phyloP scores from a whole-genome alignment of 441 rosid genomes.

The Breynia disticha region DNA sequence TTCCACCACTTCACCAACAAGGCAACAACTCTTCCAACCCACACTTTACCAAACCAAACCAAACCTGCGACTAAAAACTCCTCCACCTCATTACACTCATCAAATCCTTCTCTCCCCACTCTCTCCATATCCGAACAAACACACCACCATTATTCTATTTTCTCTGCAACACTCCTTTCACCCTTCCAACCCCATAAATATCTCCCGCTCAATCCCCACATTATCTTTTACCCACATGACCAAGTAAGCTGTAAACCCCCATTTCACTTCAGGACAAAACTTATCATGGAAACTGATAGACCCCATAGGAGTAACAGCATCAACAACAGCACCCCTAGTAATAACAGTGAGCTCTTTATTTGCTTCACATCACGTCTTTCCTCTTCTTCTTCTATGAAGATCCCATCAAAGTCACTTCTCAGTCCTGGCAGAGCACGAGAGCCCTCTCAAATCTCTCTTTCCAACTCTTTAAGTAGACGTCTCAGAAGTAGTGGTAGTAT shows the following conservation, averaged over 20 bases:
- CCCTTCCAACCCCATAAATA: constrained; percentile 2
- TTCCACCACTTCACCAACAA: too few species aligned
- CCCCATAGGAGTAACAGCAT: constrained; percentile 63
- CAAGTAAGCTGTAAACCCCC: not conserved
- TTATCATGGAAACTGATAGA: constrained; percentile 54
- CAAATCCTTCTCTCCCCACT: constrained; percentile 1
- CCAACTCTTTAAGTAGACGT: constrained; percentile 65
- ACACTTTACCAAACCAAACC: too few species aligned
- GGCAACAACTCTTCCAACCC: too few species aligned
- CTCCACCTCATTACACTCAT: too few species aligned
- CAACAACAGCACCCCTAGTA: constrained; percentile 15
- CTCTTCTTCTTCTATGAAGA: constrained; percentile 74
- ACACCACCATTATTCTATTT: not conserved
- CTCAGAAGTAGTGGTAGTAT: constrained; percentile 59
- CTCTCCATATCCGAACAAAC: constrained; percentile 11
- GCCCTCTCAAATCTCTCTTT: constrained; percentile 63
- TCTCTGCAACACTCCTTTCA: too few species aligned
- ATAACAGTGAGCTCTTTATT: constrained; percentile 50
- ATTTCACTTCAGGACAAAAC: not conserved
- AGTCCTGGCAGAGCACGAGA: constrained; percentile 53
- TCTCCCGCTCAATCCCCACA: constrained; percentile 5
- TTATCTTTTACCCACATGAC: constrained; percentile 1
- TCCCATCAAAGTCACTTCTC: constrained; percentile 59
- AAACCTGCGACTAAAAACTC: too few species aligned
- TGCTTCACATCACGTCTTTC: constrained; percentile 76